A percentile compares a stretch with the other conserved stretches of the same genome.
Evolutionary conservation across 2,329 filamentous ascomycete species (phyloP).

Genomic region (Meredithiella fracta): DNA sequence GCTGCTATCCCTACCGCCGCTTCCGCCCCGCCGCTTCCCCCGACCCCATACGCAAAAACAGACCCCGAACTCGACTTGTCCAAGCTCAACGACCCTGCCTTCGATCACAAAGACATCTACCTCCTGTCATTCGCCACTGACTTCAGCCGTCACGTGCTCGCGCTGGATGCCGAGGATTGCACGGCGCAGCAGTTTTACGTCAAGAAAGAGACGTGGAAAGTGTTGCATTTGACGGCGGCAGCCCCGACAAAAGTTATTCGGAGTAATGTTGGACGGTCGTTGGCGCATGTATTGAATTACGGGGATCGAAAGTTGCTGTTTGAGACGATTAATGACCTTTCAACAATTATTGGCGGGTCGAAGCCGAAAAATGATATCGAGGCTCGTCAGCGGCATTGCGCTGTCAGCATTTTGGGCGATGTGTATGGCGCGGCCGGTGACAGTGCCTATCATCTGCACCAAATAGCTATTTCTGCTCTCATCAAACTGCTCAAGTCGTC

Average conservation of each 20-base stretch:
- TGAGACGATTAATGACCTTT: conserved; percentile 82
- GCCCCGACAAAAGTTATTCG: conserved; percentile 76
- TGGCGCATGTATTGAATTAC: conserved; percentile 64
- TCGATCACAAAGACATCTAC: conserved; percentile 91
- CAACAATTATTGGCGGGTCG: conserved; percentile 52
- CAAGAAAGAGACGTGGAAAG: conserved; percentile 87
- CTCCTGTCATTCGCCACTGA: conserved; percentile 76
- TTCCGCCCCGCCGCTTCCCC: conserved; percentile 15
- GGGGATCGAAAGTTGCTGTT: conserved; percentile 86
- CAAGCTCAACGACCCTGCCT: conserved; percentile 75
- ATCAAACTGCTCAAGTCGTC: conserved; percentile 68
- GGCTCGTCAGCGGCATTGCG: conserved; percentile 66
- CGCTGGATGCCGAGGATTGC: conserved; percentile 60
- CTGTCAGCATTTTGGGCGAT: conserved; percentile 70
- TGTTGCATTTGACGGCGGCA: conserved; percentile 68
- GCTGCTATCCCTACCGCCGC: conserved; percentile 7
- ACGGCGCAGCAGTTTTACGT: conserved; percentile 80
- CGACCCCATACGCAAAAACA: conserved; percentile 23
- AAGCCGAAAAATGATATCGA: conserved; percentile 66
- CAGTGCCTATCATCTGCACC: conserved; percentile 72
- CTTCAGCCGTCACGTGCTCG: conserved; percentile 62
- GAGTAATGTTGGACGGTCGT: conserved; percentile 72
- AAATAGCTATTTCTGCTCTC: conserved; percentile 53
- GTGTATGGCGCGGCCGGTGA: conserved; percentile 87
- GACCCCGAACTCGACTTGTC: conserved; percentile 73